Evolutionary conservation across 139 green algal genomes (phyloP).

Genomic region (Coelastrella sp.): DNA sequence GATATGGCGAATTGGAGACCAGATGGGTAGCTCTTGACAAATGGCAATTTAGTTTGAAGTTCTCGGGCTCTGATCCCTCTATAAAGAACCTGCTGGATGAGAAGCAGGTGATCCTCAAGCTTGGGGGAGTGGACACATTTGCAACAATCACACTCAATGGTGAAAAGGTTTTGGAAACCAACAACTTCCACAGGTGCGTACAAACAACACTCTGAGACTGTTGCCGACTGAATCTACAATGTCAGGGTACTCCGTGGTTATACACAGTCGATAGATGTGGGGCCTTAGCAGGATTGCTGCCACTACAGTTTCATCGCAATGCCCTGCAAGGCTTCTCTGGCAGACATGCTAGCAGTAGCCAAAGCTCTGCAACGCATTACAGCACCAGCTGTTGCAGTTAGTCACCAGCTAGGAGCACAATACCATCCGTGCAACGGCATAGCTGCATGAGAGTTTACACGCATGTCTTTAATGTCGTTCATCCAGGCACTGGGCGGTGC

Average conservation of each 20-base stretch:
- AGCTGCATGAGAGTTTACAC: too few relatives aligned
- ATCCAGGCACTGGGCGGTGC: conserved; percentile 24
- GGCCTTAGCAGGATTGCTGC: too few relatives aligned
- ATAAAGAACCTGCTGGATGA: background rate
- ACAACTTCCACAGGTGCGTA: conserved; percentile 70
- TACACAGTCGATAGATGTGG: too few relatives aligned
- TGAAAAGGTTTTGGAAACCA: background rate
- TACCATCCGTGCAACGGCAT: background rate
- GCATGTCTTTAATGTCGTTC: too few relatives aligned
- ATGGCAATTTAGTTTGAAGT: conserved; percentile 63
- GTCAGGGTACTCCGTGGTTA: too few relatives aligned
- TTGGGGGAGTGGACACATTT: conserved; percentile 61
- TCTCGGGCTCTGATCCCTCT: conserved; percentile 25
- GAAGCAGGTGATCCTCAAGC: conserved; percentile 50
- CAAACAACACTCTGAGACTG: too few relatives aligned
- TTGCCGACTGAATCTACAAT: background rate
- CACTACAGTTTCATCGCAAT: too few relatives aligned
- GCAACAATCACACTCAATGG: conserved; percentile 68
- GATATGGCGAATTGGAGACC: conserved; percentile 67
- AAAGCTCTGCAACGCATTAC: too few relatives aligned
- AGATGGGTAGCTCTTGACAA: conserved; percentile 68
- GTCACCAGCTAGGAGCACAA: background rate
- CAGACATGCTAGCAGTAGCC: too few relatives aligned
- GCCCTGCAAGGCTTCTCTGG: too few relatives aligned
- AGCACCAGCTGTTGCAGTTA: too few relatives aligned